Evolutionary conservation across 192 early-diverging fungal genomes (phyloP).

Genomic region (Chytriomyces sp.): DNA sequence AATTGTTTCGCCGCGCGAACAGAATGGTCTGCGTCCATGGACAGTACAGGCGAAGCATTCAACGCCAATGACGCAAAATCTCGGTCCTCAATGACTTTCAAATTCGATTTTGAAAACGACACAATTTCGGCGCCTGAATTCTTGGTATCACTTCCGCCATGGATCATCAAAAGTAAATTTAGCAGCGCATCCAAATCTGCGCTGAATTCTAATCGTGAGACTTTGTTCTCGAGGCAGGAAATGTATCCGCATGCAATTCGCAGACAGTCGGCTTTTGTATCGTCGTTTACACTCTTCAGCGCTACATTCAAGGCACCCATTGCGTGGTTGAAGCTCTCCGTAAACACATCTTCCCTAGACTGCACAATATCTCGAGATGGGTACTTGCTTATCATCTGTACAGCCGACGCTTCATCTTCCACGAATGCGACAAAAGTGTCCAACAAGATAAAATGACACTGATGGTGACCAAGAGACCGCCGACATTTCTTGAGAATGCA

Average conservation of each 20-base stretch:
- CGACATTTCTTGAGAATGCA: background rate
- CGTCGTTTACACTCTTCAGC: background rate
- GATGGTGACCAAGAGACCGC: background rate
- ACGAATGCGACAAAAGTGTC: background rate
- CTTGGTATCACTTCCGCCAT: background rate
- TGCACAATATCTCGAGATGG: no score
- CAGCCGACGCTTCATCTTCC: background rate
- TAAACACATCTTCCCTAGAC: no score
- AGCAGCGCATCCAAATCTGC: background rate
- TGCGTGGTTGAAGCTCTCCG: background rate
- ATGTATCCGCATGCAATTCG: constrained; percentile 7
- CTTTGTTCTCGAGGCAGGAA: background rate
- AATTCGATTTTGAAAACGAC: constrained; percentile 19
- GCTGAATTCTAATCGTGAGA: background rate
- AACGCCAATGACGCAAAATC: background rate
- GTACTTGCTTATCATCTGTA: no score
- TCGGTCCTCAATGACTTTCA: constrained; percentile 26
- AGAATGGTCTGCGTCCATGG: background rate
- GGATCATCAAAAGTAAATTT: background rate
- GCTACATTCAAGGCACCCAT: background rate
- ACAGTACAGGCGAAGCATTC: no score
- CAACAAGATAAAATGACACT: background rate
- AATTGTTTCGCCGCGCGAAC: background rate
- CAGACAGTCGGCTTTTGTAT: constrained; percentile 2
- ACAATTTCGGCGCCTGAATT: background rate